Evolutionary conservation across 495 filamentous ascomycete genomes (phyloP).

Genomic region (Daldinia caldariorum): DNA sequence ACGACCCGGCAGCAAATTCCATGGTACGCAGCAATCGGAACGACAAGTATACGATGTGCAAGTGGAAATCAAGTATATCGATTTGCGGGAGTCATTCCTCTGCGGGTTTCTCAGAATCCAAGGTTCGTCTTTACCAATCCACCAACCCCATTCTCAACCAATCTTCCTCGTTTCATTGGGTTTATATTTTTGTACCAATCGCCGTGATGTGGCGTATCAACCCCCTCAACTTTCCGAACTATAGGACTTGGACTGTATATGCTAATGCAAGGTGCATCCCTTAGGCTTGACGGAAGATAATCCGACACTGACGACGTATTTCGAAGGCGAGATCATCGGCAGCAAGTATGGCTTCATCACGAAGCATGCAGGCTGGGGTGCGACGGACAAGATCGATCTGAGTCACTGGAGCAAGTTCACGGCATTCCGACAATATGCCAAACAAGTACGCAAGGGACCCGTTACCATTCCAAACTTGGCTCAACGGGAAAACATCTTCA

Average conservation of each 20-base stretch:
- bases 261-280: conserved; percentile 29
- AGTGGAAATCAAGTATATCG: conserved; percentile 96
- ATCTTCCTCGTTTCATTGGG: not conserved
- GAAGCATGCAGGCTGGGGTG: conserved; percentile 89
- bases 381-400: conserved; percentile 89
- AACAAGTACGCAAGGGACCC: conserved; percentile 70
- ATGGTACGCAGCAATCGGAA: conserved; percentile 91
- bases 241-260: not conserved
- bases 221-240: not conserved
- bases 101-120: conserved; percentile 97
- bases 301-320: conserved; percentile 95
- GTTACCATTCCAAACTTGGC: conserved; percentile 71
- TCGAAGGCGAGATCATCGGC: conserved; percentile 98
- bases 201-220: not conserved
- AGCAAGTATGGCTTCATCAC: conserved; percentile 94
- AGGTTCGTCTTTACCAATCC: conserved; percentile 65
- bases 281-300: conserved; percentile 93
- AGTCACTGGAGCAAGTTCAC: conserved; percentile 93
- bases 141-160: not conserved
- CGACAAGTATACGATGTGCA: conserved; percentile 92
- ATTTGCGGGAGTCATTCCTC: conserved; percentile 92
- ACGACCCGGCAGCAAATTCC: conserved; percentile 86
- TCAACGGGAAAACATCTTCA: conserved; percentile 92
- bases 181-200: not conserved
- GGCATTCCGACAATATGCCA: conserved; percentile 82